These are phyloP conservation scores for Diaporthe citri DNA, from an alignment of 2,329 filamentous ascomycete species.

Conservation along the genomic window DNA sequence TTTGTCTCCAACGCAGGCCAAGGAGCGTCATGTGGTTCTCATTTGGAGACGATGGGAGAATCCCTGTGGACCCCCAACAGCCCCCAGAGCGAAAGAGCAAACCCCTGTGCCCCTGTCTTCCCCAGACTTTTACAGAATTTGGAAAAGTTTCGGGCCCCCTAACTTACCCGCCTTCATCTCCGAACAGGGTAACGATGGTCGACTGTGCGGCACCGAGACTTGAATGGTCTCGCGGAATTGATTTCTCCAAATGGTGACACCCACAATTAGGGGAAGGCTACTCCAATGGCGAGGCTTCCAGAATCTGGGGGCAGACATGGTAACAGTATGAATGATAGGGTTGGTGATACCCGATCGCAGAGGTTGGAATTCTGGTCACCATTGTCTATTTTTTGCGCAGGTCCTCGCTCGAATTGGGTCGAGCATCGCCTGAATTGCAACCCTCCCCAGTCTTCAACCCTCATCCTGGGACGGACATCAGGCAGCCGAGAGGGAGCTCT, in stretches of 20 bases:
- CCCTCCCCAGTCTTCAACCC: conserved; percentile 15
- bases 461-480: conserved; percentile 6
- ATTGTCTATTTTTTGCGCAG: neutral
- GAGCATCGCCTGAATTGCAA: conserved; percentile 11
- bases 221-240: conserved; percentile 5
- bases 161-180: conserved; percentile 25
- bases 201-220: conserved; percentile 30
- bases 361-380: neutral
- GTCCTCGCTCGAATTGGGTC: conserved; percentile 15
- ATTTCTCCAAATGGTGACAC: conserved; percentile 24
- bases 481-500: conserved; percentile 14
- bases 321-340: conserved; percentile 4
- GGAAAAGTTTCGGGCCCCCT: conserved; percentile 17
- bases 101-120: conserved; percentile 39
- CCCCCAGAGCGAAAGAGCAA: conserved; percentile 5
- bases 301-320: neutral
- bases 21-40: conserved; percentile 31
- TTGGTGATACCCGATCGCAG: neutral
- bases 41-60: conserved; percentile 34
- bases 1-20: conserved; percentile 31
- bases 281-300: conserved; percentile 18
- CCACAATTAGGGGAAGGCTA: conserved; percentile 2
- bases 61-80: conserved; percentile 30
- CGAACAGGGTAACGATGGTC: conserved; percentile 28
- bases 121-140: conserved; percentile 36